A percentile compares a stretch with the other conserved stretches of the same genome.
phyloP scores from a whole-genome alignment of 352 stramenopile genomes.

The Phytophthora vignae region DNA sequence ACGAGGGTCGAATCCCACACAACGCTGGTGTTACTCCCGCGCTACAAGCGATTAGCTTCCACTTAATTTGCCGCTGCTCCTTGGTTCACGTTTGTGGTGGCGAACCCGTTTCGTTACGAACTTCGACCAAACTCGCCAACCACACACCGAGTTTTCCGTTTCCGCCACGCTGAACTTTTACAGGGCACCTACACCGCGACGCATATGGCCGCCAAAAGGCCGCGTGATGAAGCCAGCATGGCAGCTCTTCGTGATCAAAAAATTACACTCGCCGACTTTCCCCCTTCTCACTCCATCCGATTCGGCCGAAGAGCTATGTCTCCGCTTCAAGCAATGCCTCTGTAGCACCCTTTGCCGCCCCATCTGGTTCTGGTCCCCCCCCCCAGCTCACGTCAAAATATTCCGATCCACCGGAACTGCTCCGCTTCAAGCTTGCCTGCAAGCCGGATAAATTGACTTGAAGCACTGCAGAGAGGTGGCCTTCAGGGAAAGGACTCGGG shows the following conservation, averaged over 20 bases:
- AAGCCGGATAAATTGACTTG: constrained; percentile 14
- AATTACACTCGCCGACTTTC: constrained; percentile 15
- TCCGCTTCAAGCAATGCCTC: constrained; percentile 19
- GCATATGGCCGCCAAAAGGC: neutral
- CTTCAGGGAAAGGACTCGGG: constrained; percentile 4
- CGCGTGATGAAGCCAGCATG: constrained; percentile 1
- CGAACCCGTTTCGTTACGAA: constrained; percentile 15
- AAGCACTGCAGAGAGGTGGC: constrained; percentile 3
- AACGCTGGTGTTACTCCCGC: neutral
- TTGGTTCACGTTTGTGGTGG: neutral
- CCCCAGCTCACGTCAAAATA: constrained; percentile 25
- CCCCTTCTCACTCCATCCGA: constrained; percentile 21
- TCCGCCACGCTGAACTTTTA: neutral
- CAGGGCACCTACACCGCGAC: constrained; percentile 3
- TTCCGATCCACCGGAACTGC: constrained; percentile 21
- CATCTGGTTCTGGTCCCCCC: constrained; percentile 12
- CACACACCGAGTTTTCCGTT: constrained; percentile 2
- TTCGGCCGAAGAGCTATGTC: constrained; percentile 1
- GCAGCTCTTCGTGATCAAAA: constrained; percentile 23
- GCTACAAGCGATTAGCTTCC: neutral
- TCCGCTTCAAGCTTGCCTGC: neutral
- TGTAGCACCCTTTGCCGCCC: neutral
- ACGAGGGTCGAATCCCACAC: neutral
- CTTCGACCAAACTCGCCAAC: neutral
- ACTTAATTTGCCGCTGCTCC: neutral